Evolutionary conservation across 371 early-diverging fungal species (phyloP).

Genomic region (Apophysomyces variabilis): DNA sequence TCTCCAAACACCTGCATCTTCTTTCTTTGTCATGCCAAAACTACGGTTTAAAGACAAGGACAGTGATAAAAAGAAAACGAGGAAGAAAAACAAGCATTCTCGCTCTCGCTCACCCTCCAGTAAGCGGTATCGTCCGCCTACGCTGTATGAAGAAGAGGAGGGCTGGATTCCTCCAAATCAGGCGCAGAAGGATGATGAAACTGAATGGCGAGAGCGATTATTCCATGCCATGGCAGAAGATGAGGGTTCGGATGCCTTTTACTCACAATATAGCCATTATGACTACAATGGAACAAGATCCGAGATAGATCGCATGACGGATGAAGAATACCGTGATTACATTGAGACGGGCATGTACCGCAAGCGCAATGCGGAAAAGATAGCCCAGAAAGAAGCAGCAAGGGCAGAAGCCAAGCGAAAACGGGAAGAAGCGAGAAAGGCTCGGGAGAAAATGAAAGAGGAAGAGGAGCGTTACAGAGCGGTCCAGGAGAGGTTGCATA

Average conservation of each 20-base stretch:
- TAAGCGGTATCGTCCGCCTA: conserved; percentile 24
- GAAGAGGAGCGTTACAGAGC: conserved; percentile 17
- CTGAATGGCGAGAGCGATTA: conserved; percentile 44
- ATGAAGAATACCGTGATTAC: conserved; percentile 50
- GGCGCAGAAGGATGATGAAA: conserved; percentile 22
- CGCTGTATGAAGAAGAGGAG: conserved; percentile 37
- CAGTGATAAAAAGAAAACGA: conserved; percentile 19
- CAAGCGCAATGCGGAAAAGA: conserved; percentile 35
- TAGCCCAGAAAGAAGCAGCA: conserved; percentile 30
- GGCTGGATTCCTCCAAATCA: conserved; percentile 39
- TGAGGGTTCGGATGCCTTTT: conserved; percentile 47
- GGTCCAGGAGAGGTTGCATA: conserved; percentile 18
- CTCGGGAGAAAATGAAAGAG: conserved; percentile 15
- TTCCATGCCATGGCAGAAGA: conserved; percentile 55
- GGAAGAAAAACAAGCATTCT: conserved; percentile 13
- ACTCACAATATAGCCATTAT: conserved; percentile 29
- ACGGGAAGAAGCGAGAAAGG: conserved; percentile 22
- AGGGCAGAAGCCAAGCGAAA: conserved; percentile 25
- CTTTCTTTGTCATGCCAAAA: neutral
- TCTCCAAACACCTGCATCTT: neutral
- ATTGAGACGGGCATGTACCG: conserved; percentile 45
- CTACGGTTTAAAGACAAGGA: conserved; percentile 10
- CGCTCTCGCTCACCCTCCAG: conserved; percentile 16
- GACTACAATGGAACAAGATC: neutral
- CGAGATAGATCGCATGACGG: conserved; percentile 30